These are phyloP conservation scores for Adiantum capillusveneris DNA, from an alignment of 75 land plant species.

Conservation along the genomic window DNA sequence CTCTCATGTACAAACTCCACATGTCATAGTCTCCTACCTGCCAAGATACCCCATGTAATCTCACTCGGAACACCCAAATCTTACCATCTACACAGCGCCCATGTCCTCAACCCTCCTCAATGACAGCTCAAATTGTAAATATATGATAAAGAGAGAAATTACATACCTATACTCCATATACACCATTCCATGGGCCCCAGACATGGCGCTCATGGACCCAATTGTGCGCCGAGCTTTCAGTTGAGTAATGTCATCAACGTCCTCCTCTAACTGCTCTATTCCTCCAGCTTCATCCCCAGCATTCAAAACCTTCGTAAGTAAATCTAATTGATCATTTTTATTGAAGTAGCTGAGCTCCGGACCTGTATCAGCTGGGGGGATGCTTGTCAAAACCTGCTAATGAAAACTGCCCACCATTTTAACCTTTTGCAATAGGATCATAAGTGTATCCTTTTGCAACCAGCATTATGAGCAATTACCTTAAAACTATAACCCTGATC, in stretches of 20 bases:
- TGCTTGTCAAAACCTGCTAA: slow-evolving; percentile 80
- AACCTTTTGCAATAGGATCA: no score
- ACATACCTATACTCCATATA: slow-evolving; percentile 92
- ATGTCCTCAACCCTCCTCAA: no score
- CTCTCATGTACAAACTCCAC: no score
- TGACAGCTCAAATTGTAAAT: no score
- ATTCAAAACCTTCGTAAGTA: slow-evolving; percentile 73
- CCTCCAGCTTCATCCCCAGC: slow-evolving; percentile 88
- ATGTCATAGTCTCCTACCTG: no score
- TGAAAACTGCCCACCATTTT: neutral
- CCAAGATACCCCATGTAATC: no score
- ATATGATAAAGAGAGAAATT: no score
- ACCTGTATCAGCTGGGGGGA: slow-evolving; percentile 87
- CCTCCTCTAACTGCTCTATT: slow-evolving; percentile 85
- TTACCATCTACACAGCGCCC: no score
- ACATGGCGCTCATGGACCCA: slow-evolving; percentile 87
- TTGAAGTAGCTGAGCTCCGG: slow-evolving; percentile 60
- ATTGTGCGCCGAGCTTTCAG: slow-evolving; percentile 48
- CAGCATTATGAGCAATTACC: slow-evolving; percentile 36
- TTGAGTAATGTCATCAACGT: slow-evolving; percentile 76
- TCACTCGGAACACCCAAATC: no score
- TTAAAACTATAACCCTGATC: slow-evolving; percentile 99
- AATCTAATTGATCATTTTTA: slow-evolving; percentile 73
- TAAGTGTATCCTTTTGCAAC: no score
- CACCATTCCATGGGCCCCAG: slow-evolving; percentile 80